A percentile compares a stretch with the other conserved stretches of the same genome.
Conservation (phyloP, 1,139 yeast species). For the Candida tetrigidarum region DNA sequence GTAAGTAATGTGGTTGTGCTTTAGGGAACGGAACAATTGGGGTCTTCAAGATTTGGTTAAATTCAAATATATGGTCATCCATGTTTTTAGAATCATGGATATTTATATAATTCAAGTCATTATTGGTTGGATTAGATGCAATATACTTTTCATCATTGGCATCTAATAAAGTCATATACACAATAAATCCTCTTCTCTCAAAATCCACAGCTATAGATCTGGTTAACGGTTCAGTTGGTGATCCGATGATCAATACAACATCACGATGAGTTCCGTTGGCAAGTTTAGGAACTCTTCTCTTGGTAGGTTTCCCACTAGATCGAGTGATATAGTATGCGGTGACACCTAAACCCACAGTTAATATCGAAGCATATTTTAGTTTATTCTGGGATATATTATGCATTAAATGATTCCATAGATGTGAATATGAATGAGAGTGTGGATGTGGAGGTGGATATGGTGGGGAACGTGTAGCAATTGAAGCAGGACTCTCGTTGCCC, state of each 20-base stretch:
- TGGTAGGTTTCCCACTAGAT: slow-evolving; percentile 17
- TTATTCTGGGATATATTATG: slow-evolving; percentile 21
- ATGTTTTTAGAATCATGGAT: slow-evolving; percentile 33
- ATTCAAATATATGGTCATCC: slow-evolving; percentile 35
- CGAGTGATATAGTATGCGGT: slow-evolving; percentile 14
- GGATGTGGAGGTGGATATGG: slow-evolving; percentile 1
- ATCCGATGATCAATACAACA: slow-evolving; percentile 74
- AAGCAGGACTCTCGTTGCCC: slow-evolving; percentile 12
- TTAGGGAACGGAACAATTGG: slow-evolving; percentile 53
- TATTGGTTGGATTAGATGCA: slow-evolving; percentile 57
- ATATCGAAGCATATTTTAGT: slow-evolving; percentile 21
- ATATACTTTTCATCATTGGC: slow-evolving; percentile 65
- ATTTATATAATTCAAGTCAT: slow-evolving; percentile 51
- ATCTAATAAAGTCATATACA: slow-evolving; percentile 72
- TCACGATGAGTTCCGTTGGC: slow-evolving; percentile 75
- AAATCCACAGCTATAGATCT: slow-evolving; percentile 73
- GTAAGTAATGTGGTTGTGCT: slow-evolving; percentile 55
- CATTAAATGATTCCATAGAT: slow-evolving; percentile 14
- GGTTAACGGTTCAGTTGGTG: slow-evolving; percentile 77
- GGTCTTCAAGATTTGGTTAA: slow-evolving; percentile 42
- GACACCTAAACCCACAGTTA: slow-evolving; percentile 37
- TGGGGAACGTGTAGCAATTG: slow-evolving; percentile 9
- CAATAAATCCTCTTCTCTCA: slow-evolving; percentile 79
- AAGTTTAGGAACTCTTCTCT: slow-evolving; percentile 64
- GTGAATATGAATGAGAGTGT: neutral